A percentile compares a stretch with the other conserved stretches of the same genome.
These are phyloP conservation scores for Saccharomyces mikatae DNA, from an alignment of 805 yeast species.

Conservation along the genomic window DNA sequence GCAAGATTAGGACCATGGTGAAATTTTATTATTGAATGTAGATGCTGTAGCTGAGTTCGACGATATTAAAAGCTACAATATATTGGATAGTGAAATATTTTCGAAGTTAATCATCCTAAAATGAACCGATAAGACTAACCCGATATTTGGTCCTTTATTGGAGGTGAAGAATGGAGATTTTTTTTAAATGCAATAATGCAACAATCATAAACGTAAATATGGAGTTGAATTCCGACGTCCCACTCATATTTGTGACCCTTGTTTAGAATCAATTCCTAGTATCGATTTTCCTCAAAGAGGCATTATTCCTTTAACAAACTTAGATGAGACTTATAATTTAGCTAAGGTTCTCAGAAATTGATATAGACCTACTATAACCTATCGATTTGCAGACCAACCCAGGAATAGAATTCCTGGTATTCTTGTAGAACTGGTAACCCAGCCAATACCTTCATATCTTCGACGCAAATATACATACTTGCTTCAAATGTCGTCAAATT, in stretches of 20 bases:
- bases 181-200: neutral
- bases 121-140: neutral
- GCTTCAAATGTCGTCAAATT: neutral
- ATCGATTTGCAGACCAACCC: neutral
- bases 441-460: neutral
- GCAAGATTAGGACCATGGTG: slow-evolving; percentile 26
- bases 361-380: neutral
- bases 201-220: neutral
- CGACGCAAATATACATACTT: neutral
- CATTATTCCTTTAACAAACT: neutral
- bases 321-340: neutral
- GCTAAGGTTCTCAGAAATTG: neutral
- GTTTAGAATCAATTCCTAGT: slow-evolving; percentile 6
- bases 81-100: neutral
- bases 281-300: neutral
- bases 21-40: neutral
- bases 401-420: neutral
- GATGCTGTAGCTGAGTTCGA: neutral
- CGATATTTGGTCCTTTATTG: neutral
- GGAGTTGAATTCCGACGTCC: neutral
- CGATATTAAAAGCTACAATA: neutral
- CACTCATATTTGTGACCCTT: neutral
- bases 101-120: neutral
- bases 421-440: neutral
- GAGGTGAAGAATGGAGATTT: neutral